These are phyloP conservation scores for Candida wancherniae DNA, from an alignment of 805 yeast species.

Conservation along the genomic window DNA sequence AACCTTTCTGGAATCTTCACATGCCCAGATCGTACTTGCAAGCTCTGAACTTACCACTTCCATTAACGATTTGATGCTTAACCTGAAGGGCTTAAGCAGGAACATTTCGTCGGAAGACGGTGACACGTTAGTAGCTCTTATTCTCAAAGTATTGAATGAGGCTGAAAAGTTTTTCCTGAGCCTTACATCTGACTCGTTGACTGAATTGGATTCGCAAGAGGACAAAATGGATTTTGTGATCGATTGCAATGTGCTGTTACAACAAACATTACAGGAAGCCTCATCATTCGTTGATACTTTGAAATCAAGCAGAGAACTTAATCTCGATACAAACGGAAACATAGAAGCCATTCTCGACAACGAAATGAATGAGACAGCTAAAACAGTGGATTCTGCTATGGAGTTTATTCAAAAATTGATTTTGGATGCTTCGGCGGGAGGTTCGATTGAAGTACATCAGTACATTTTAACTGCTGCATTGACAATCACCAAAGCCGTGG, in stretches of 20 bases:
- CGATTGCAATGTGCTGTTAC: slow-evolving; percentile 69
- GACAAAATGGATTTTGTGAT: slow-evolving; percentile 75
- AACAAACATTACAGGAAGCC: slow-evolving; percentile 60
- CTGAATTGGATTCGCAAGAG: slow-evolving; percentile 48
- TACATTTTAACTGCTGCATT: slow-evolving; percentile 74
- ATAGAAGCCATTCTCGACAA: slow-evolving; percentile 66
- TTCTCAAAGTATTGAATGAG: slow-evolving; percentile 55
- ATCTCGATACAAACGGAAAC: slow-evolving; percentile 40
- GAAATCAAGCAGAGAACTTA: slow-evolving; percentile 25
- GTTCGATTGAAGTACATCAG: slow-evolving; percentile 66
- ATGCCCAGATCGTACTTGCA: slow-evolving; percentile 55
- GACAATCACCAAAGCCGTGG: slow-evolving; percentile 75
- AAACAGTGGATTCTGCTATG: slow-evolving; percentile 63
- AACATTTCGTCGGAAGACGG: slow-evolving; percentile 50
- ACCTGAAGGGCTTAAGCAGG: slow-evolving; percentile 65
- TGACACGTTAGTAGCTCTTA: slow-evolving; percentile 43
- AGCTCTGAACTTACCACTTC: slow-evolving; percentile 61
- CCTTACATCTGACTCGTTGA: slow-evolving; percentile 49
- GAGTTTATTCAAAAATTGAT: slow-evolving; percentile 51
- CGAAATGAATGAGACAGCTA: slow-evolving; percentile 71
- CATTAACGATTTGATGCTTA: slow-evolving; percentile 56
- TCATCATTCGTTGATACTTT: slow-evolving; percentile 52
- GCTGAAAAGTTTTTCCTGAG: slow-evolving; percentile 60
- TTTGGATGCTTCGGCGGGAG: slow-evolving; percentile 48
- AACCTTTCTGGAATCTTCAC: slow-evolving; percentile 45